These are phyloP conservation scores for Incumbomyces delicatus DNA, from an alignment of 2,329 filamentous ascomycete genomes.

Conservation along the genomic window DNA sequence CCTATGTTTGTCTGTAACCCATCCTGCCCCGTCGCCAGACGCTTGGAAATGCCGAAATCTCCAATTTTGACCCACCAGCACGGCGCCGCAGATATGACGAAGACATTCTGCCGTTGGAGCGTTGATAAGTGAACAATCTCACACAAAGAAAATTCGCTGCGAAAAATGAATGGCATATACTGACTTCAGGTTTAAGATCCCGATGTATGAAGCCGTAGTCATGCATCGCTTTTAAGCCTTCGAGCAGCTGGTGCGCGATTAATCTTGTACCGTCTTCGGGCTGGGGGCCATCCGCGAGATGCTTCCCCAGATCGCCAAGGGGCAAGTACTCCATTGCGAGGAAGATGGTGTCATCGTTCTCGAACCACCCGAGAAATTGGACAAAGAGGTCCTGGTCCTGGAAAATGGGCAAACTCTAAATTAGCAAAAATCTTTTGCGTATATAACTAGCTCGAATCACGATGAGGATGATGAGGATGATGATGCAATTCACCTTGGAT, in stretches of 20 bases:
- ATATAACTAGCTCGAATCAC: too few species aligned
- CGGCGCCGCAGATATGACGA: too few species aligned
- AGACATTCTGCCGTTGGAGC: too few species aligned
- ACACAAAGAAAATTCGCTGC: too few species aligned
- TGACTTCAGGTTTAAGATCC: conserved; percentile 18
- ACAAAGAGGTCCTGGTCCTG: conserved; percentile 10
- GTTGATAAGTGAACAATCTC: too few species aligned
- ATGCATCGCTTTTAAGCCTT: conserved; percentile 18
- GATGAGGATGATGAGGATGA: not conserved
- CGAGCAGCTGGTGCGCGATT: conserved; percentile 12
- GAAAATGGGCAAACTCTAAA: too few species aligned
- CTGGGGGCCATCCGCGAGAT: not conserved
- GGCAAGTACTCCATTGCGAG: conserved; percentile 20
- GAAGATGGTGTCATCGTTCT: conserved; percentile 10
- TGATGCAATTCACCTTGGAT: not conserved
- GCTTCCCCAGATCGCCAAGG: conserved; percentile 13
- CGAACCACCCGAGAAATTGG: conserved; percentile 19
- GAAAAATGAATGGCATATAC: not conserved
- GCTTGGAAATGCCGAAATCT: too few species aligned
- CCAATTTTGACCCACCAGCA: too few species aligned
- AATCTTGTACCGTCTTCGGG: conserved; percentile 7
- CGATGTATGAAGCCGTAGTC: conserved; percentile 14
- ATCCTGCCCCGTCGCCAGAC: not conserved
- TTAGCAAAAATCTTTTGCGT: too few species aligned
- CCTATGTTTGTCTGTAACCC: not conserved